Percentiles rank a stretch among this genome's conserved stretches.
phyloP scores from a whole-genome alignment of 169 alveolate genomes.

The Miamiensis avidus region DNA sequence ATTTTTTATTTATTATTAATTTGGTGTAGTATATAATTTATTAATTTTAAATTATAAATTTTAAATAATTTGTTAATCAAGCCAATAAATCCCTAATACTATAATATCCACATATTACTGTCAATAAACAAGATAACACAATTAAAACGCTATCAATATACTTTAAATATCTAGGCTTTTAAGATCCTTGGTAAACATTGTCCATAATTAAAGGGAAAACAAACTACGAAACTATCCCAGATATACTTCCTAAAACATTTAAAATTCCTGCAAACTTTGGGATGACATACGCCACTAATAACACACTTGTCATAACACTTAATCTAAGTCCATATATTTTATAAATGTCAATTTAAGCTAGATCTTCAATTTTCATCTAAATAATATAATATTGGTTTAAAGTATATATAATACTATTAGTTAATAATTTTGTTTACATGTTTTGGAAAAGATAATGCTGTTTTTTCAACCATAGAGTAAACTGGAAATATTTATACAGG shows the following conservation, averaged over 20 bases:
- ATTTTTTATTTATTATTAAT: too few species aligned
- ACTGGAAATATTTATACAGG: neutral
- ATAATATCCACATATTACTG: neutral
- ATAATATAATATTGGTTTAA: too few species aligned
- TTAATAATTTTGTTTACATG: neutral
- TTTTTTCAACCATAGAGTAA: neutral
- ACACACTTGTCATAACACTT: neutral
- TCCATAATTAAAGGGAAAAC: neutral
- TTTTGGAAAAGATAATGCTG: neutral
- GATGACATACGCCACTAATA: neutral
- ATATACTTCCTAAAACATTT: neutral
- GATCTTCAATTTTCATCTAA: neutral
- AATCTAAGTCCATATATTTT: neutral
- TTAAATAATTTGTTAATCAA: neutral
- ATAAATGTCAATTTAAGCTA: neutral
- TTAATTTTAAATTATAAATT: too few species aligned
- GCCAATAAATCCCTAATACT: neutral
- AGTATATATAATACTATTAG: neutral
- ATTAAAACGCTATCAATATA: neutral
- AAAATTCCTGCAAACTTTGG: neutral
- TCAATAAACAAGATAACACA: neutral
- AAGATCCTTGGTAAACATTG: neutral
- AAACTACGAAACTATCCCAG: neutral
- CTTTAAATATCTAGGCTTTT: neutral
- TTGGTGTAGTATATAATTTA: too few species aligned